Evolutionary conservation across 257 asterid genomes (phyloP).

Genomic region (Marsdenia floribunda): DNA sequence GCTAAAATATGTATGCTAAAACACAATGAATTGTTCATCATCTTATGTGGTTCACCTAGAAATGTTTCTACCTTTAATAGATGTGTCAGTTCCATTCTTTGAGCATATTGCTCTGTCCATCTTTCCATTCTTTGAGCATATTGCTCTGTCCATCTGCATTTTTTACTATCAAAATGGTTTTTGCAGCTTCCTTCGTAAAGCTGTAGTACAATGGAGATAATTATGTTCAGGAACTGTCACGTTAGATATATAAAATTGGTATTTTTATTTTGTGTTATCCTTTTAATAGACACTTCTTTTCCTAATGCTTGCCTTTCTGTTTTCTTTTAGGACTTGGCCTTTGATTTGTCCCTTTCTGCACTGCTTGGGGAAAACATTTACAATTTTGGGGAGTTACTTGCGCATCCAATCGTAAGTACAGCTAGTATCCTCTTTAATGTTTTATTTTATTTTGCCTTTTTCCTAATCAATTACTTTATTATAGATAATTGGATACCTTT

Average conservation of each 20-base stretch:
- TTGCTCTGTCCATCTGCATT: background rate
- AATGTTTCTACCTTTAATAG: background rate
- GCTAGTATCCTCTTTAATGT: background rate
- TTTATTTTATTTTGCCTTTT: no score
- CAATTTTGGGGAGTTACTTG: slow-evolving; percentile 94
- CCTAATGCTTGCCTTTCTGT: slow-evolving; percentile 7
- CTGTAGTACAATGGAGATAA: background rate
- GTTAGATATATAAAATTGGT: background rate
- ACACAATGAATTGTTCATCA: background rate
- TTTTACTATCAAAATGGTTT: background rate
- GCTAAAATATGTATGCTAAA: background rate
- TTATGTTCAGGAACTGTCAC: background rate
- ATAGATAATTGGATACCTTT: background rate
- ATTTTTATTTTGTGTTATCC: background rate
- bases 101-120: background rate
- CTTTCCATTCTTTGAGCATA: background rate
- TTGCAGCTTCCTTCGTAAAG: background rate
- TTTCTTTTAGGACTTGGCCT: slow-evolving; percentile 74
- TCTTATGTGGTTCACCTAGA: background rate
- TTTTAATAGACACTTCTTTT: slow-evolving; percentile 6
- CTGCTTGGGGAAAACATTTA: slow-evolving; percentile 90
- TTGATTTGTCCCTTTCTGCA: slow-evolving; percentile 89
- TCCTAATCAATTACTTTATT: background rate
- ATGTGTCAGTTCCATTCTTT: background rate
- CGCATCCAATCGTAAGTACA: slow-evolving; percentile 88